Base-by-base conservation (phyloP, 169 alveolate genomes). In the Cryptosporidium baileyi region DNA sequence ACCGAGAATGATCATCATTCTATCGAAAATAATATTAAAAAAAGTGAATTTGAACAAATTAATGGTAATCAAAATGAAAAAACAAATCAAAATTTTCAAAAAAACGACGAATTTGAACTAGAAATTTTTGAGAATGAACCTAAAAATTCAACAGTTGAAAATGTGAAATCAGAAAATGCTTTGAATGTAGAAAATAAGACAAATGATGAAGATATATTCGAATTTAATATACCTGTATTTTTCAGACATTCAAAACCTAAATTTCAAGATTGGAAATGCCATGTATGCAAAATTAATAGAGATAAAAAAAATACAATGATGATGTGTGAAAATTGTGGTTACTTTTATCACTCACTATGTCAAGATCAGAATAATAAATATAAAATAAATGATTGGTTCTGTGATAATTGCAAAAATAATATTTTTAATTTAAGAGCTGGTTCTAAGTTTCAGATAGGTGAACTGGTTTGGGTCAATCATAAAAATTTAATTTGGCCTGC, bases 241-340 rank as follows among this genome's bases (percentile, higher is more conserved):
- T 74, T 74, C 9, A 74, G 85, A 34, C 85, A 74, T 74, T 57
- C 67, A 40, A 52, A 52, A 19, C 85, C 85, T 1, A 74, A 51
- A 57, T 40, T 26, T 74, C 28, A 52, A 36, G 85, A 74, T 5
- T 52, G 63, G 67, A 74, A 57, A 45, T 74, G 85, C 44, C 24
- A 34, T 54, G 54, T 54, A 38, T 74, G 85, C 24, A 74, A 74
- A 26, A 40, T 17, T 19, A 47, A 22, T n/a, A 57, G 40, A 52
- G 22, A 74, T 0, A 44, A 47, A 17, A 34, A 24, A 17, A 61
- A 63, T 22, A 28, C 28, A 19, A 74, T 74, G 67, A 30, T 40
- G 9, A 74, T 74, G 85, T 74, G 85, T 30, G 85, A 40, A 54
- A 57, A 57, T 36, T 74, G 85, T 74, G 85, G 85, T 13, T 57